phyloP scores from a whole-genome alignment of 805 yeast genomes.

The Priceomyces melissophilus region DNA sequence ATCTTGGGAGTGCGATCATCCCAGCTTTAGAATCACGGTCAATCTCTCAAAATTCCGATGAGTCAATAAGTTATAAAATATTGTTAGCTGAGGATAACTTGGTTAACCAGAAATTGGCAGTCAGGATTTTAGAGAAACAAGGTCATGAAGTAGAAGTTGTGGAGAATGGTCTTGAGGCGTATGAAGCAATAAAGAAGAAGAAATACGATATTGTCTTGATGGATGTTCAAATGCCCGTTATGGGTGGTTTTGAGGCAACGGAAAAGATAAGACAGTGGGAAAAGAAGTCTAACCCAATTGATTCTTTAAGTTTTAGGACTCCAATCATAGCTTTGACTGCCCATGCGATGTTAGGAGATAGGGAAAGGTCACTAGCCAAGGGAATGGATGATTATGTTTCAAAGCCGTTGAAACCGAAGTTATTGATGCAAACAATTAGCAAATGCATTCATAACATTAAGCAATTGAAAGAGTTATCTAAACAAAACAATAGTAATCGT shows the following conservation, averaged over 20 bases:
- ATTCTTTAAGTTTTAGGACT: conserved; percentile 66
- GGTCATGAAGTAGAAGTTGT: conserved; percentile 84
- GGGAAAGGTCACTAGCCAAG: conserved; percentile 80
- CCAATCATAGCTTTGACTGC: conserved; percentile 91
- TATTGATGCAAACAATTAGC: conserved; percentile 78
- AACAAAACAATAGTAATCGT: conserved; percentile 43
- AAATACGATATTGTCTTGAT: conserved; percentile 78
- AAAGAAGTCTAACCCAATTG: conserved; percentile 68
- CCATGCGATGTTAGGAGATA: conserved; percentile 91
- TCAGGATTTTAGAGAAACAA: conserved; percentile 77
- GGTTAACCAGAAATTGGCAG: conserved; percentile 85
- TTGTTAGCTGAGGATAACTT: conserved; percentile 83
- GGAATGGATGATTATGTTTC: conserved; percentile 92
- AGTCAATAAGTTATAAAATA: conserved; percentile 68
- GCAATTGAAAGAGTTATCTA: conserved; percentile 55
- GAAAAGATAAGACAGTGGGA: conserved; percentile 87
- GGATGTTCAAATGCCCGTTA: conserved; percentile 95
- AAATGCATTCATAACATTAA: conserved; percentile 74
- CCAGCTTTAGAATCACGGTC: conserved; percentile 84
- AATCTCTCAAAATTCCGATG: conserved; percentile 76
- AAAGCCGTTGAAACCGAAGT: conserved; percentile 80
- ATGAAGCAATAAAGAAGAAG: conserved; percentile 65
- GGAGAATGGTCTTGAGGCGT: conserved; percentile 81
- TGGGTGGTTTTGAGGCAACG: conserved; percentile 94
- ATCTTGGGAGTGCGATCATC: conserved; percentile 75